Conservation (phyloP, 2,329 filamentous ascomycete genomes). For the Cercospora berteroae region DNA sequence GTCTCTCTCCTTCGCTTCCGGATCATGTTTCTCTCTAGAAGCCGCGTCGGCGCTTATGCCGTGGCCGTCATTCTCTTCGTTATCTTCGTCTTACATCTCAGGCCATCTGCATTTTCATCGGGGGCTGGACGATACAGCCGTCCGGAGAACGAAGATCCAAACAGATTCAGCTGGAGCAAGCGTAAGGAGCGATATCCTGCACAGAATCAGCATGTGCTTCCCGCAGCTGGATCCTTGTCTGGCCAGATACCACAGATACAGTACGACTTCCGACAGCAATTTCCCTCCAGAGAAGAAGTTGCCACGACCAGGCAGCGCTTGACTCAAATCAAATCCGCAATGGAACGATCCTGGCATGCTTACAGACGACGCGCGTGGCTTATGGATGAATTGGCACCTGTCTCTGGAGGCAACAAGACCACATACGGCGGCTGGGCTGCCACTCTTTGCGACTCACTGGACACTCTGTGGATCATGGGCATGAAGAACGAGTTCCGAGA, state of each 20-base stretch:
- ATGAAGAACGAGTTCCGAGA: constrained; percentile 63
- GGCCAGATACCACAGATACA: constrained; percentile 17
- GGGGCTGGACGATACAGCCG: background rate
- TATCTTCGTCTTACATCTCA: constrained; percentile 16
- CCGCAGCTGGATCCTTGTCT: background rate
- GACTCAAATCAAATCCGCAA: constrained; percentile 64
- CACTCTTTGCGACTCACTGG: constrained; percentile 76
- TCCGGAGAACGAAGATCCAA: background rate
- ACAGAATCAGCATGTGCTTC: constrained; percentile 10
- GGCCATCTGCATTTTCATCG: background rate
- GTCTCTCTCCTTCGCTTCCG: background rate
- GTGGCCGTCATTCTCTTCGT: constrained; percentile 12
- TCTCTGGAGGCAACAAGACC: constrained; percentile 63
- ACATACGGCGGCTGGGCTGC: constrained; percentile 90
- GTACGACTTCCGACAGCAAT: constrained; percentile 7
- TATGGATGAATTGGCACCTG: constrained; percentile 77
- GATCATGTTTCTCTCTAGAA: constrained; percentile 9
- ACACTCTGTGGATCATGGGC: constrained; percentile 71
- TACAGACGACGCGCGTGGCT: constrained; percentile 79
- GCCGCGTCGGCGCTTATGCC: constrained; percentile 10
- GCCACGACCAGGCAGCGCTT: constrained; percentile 17
- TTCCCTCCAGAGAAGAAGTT: background rate
- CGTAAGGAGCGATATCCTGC: constrained; percentile 20
- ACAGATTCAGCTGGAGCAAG: constrained; percentile 18
- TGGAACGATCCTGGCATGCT: constrained; percentile 74